Evolutionary conservation across 352 stramenopile species (phyloP).

Genomic region (Ochromonadaceae sp.): DNA sequence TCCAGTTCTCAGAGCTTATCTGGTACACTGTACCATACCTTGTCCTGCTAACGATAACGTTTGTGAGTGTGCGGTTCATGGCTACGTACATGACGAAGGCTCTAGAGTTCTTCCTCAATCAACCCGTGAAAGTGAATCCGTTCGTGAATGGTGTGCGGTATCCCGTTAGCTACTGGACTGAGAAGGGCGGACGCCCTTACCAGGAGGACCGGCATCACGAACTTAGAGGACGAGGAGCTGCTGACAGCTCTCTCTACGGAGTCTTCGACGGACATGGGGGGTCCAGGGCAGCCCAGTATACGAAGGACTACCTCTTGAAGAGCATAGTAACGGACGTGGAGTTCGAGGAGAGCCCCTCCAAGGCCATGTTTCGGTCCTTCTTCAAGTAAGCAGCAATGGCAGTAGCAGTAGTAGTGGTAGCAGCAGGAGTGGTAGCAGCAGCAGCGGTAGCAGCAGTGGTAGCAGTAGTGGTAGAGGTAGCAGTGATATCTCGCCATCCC

Average conservation of each 20-base stretch:
- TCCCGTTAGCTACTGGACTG: conserved; percentile 7
- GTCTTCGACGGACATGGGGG: conserved; percentile 82
- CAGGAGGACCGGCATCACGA: conserved; percentile 72
- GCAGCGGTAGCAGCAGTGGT: neutral
- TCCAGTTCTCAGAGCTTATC: no score
- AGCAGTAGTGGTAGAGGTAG: neutral
- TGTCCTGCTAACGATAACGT: no score
- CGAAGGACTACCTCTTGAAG: conserved; percentile 12
- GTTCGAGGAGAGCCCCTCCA: neutral
- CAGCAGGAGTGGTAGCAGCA: neutral
- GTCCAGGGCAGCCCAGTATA: conserved; percentile 62
- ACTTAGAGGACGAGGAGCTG: conserved; percentile 35
- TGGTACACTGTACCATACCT: no score
- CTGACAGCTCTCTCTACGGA: conserved; percentile 63
- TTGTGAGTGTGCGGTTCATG: no score
- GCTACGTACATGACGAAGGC: no score
- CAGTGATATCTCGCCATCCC: neutral
- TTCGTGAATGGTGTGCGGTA: conserved; percentile 15
- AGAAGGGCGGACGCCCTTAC: conserved; percentile 43
- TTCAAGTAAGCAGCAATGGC: conserved; percentile 2
- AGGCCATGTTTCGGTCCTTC: conserved; percentile 12
- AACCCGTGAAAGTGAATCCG: neutral
- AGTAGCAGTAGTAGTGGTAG: neutral
- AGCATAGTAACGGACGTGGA: conserved; percentile 15
- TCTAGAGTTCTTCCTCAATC: no score